A percentile compares a stretch with the other conserved stretches of the same genome.
These are phyloP conservation scores for Penicillium atrosanguineum DNA, from an alignment of 495 filamentous ascomycete species.

Conservation along the genomic window DNA sequence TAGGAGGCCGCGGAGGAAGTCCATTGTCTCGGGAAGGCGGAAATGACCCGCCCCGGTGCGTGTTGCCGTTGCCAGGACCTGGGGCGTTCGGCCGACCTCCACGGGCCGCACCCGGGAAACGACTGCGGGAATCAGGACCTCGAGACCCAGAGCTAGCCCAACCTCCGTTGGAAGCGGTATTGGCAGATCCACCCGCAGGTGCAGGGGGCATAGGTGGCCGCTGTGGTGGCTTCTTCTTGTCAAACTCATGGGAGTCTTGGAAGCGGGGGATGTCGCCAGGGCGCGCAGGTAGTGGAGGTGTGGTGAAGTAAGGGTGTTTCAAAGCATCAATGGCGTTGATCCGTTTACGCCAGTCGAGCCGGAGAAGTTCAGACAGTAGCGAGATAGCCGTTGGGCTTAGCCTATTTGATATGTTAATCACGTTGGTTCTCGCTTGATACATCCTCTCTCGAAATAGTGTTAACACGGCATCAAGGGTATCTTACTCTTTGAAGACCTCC, in stretches of 20 bases:
- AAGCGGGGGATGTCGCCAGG: constrained; percentile 83
- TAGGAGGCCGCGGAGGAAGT: constrained; percentile 41
- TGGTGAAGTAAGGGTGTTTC: constrained; percentile 87
- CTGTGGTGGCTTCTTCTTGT: constrained; percentile 76
- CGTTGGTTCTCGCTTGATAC: not conserved
- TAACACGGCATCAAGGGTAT: not conserved
- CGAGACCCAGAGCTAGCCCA: constrained; percentile 41
- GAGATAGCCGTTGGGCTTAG: constrained; percentile 65
- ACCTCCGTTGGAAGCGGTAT: constrained; percentile 66
- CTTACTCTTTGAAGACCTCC: constrained; percentile 69
- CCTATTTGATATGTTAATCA: constrained; percentile 20
- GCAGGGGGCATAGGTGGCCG: constrained; percentile 80
- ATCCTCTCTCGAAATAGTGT: not conserved
- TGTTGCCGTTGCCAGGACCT: constrained; percentile 18
- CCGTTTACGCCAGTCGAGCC: constrained; percentile 81
- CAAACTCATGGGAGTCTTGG: constrained; percentile 93
- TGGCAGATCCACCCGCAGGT: constrained; percentile 83
- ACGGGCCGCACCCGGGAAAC: constrained; percentile 34
- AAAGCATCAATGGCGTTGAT: constrained; percentile 95
- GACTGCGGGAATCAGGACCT: constrained; percentile 29
- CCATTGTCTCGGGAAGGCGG: constrained; percentile 31
- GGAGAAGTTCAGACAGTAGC: constrained; percentile 77
- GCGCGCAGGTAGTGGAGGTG: constrained; percentile 69
- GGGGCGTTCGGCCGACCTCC: constrained; percentile 23
- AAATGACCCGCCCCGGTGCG: constrained; percentile 25